Evolutionary conservation across 495 filamentous ascomycete genomes (phyloP).

Genomic region (Aspergillus olivimuriae): DNA sequence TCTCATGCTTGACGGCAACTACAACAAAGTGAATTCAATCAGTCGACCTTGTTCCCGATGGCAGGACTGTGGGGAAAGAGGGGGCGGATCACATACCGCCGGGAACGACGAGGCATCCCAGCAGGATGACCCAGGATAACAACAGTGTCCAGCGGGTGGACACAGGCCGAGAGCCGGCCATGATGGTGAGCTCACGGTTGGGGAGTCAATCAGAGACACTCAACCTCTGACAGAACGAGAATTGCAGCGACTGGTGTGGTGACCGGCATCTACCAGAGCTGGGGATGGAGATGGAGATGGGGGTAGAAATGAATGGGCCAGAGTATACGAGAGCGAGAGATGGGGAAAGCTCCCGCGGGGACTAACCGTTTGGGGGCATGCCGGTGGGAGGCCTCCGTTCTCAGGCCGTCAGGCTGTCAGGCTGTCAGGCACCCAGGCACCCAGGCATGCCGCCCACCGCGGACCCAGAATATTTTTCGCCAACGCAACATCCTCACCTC

Average conservation of each 20-base stretch:
- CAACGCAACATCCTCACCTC: slow-evolving; percentile 17
- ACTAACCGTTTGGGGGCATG: slow-evolving; percentile 11
- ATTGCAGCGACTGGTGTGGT: slow-evolving; percentile 11
- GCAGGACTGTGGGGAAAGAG: not conserved
- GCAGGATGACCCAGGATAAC: slow-evolving; percentile 30
- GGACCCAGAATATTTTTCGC: slow-evolving; percentile 25
- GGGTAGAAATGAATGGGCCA: no score
- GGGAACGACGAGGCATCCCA: slow-evolving; percentile 34
- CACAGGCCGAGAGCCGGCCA: slow-evolving; percentile 41
- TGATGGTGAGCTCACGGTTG: slow-evolving; percentile 20
- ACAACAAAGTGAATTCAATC: slow-evolving; percentile 4
- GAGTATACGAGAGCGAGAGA: no score
- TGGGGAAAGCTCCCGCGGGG: slow-evolving; percentile 5
- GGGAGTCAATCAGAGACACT: slow-evolving; percentile 32
- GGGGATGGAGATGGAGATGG: slow-evolving; percentile 4
- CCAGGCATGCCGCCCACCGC: slow-evolving; percentile 19
- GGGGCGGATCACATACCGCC: slow-evolving; percentile 25
- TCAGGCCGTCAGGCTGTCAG: slow-evolving; percentile 18
- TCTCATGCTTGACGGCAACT: slow-evolving; percentile 88
- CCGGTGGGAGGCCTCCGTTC: slow-evolving; percentile 9
- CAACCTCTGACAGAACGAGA: slow-evolving; percentile 24
- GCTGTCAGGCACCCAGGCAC: slow-evolving; percentile 10
- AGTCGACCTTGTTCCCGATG: no score
- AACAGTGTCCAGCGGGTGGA: slow-evolving; percentile 53
- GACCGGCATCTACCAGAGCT: slow-evolving; percentile 33